These are phyloP conservation scores for Arctium lappa DNA, from an alignment of 129 eudicot genomes.

Conservation along the genomic window DNA sequence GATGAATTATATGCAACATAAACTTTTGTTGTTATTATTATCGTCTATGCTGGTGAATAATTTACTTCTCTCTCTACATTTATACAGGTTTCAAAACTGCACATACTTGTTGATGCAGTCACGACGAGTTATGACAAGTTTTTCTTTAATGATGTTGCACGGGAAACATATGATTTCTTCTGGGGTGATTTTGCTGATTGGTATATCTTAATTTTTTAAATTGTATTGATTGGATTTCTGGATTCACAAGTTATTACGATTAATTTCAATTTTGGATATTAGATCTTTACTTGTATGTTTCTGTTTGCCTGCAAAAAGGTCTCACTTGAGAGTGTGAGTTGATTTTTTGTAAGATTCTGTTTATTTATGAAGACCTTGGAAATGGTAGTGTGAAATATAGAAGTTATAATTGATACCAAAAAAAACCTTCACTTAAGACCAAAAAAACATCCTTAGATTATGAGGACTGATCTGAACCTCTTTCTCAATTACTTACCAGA, in stretches of 20 bases:
- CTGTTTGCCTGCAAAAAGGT: neutral
- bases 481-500: no score
- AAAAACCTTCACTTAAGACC: no score
- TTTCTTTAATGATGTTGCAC: slow-evolving; percentile 87
- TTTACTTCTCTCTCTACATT: neutral
- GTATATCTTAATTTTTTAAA: slow-evolving; percentile 39
- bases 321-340: neutral
- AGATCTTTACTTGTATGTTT: neutral
- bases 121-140: slow-evolving; percentile 84
- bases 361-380: neutral
- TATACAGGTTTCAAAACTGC: slow-evolving; percentile 87
- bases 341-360: neutral
- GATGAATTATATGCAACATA: slow-evolving; percentile 7
- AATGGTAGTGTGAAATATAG: neutral
- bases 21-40: neutral
- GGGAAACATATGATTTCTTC: slow-evolving; percentile 89
- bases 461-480: no score
- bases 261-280: neutral
- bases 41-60: neutral
- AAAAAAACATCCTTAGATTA: no score
- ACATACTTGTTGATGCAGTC: slow-evolving; percentile 73
- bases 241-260: neutral
- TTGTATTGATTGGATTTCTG: neutral
- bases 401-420: neutral
- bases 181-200: slow-evolving; percentile 99